Evolutionary conservation across 23 red algal genomes (phyloP).

Genomic region (Gracilaria vermiculophylla): DNA sequence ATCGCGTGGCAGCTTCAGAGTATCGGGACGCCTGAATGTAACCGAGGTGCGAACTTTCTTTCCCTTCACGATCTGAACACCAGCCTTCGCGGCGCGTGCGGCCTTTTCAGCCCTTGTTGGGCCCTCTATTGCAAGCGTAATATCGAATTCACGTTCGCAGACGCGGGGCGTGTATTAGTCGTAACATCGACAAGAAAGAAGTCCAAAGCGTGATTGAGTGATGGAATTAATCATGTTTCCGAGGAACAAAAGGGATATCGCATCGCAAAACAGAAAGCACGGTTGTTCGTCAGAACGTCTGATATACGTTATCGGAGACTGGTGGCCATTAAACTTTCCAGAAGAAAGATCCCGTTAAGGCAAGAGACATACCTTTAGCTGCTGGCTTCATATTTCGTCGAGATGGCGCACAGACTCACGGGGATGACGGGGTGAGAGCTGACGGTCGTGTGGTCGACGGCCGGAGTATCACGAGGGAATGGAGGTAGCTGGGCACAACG

Average conservation of each 20-base stretch:
- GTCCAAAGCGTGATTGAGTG: background rate
- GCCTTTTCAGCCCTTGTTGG: slow-evolving; percentile 48
- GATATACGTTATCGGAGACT: background rate
- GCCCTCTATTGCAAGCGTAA: background rate
- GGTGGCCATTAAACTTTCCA: background rate
- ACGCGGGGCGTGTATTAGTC: background rate
- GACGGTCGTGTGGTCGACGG: too few relatives aligned
- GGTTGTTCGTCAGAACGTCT: background rate
- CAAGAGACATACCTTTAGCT: background rate
- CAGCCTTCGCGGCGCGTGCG: slow-evolving; percentile 48
- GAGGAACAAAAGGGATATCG: background rate
- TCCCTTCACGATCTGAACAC: slow-evolving; percentile 62
- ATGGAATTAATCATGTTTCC: background rate
- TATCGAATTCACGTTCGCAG: background rate
- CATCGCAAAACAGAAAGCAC: background rate
- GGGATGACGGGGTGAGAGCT: background rate
- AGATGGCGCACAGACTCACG: background rate
- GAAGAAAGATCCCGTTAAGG: background rate
- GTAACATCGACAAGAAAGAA: background rate
- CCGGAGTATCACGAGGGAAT: too few relatives aligned
- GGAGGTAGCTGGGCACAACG: too few relatives aligned
- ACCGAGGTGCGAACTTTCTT: slow-evolving; percentile 74
- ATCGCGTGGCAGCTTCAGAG: slow-evolving; percentile 73
- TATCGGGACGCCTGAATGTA: slow-evolving; percentile 83
- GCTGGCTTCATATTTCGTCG: slow-evolving; percentile 10